Base-by-base conservation (phyloP, 2,329 filamentous ascomycete genomes). In the Hymenoscyphus linearis region DNA sequence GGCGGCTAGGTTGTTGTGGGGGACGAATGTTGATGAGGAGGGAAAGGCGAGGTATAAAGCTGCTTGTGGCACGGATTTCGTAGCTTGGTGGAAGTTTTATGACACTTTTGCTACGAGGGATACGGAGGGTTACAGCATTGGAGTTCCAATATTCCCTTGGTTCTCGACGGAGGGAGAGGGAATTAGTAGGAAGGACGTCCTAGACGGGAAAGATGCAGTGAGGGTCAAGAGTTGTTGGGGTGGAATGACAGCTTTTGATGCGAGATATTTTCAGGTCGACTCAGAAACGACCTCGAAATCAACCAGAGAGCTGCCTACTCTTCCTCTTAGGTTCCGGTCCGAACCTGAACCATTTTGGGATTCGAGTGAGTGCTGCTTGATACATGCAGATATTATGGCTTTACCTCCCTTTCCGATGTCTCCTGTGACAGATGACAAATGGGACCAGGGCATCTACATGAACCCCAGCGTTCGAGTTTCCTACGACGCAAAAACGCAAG, bases 171-270 rank as follows among this genome's bases (percentile, higher is more conserved):
- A 75, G 1, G 82, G 82, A 1, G 72, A 80, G 14, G 84, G 77
- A 0, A 75, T 75, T n/a, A 85, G 81, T 40, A 79, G 88, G 52
- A 76, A 78, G 4, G 87, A 89, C 70, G 85, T 91, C 18, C 73
- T 89, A 1, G 76, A 76, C 0, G 82, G 84, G 60, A 80, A 73
- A 40, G 84, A 87, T 66, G 83, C 87, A 0, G 88, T 92, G 1
- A 81, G 85, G 9, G 88, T 91, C 1, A 83, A 82, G 67, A 86
- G 85, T 65, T 92, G 89, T 74, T 92, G 89, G 89, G 87, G 88
- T 58, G 89, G 89, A 25, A 91, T 91, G 83, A 86, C 85, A 2
- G 84, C 84, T 2, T 86, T 86, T 73, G 81, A 87, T 69, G 85
- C 83, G 1, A 75, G 76, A 54, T 85, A 82, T 72, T 82, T 88